These are phyloP conservation scores for Pharus latifolius DNA, from an alignment of 176 grass and related monocot genomes.

Conservation along the genomic window DNA sequence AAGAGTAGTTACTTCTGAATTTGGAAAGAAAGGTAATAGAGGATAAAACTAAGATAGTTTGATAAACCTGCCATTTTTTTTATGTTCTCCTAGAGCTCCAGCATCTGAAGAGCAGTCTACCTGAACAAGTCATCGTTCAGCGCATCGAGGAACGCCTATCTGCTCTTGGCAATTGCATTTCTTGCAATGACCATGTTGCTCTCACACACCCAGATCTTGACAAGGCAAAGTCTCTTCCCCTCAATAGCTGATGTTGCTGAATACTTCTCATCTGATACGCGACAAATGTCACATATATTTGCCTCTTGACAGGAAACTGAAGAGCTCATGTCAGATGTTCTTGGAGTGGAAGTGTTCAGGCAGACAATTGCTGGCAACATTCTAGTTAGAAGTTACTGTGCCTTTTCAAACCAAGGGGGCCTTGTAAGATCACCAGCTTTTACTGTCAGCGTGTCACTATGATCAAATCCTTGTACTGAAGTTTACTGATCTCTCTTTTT, in stretches of 20 bases:
- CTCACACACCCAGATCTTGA: conserved; percentile 86
- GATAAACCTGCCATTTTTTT: neutral
- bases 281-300: neutral
- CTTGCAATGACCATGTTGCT: conserved; percentile 85
- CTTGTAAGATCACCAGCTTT: conserved; percentile 30
- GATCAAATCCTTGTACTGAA: neutral
- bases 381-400: conserved; percentile 70
- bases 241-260: neutral
- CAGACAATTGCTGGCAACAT: conserved; percentile 87
- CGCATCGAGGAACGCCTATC: conserved; percentile 71
- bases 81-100: conserved; percentile 31
- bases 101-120: conserved; percentile 77
- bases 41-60: too few relatives aligned
- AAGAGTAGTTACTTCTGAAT: too few relatives aligned
- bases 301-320: conserved; percentile 56
- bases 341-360: conserved; percentile 76
- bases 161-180: conserved; percentile 78
- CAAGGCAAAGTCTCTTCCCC: conserved; percentile 21
- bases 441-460: neutral
- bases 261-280: neutral
- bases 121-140: conserved; percentile 63
- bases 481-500: neutral
- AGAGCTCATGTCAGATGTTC: conserved; percentile 66
- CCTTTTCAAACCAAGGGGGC: conserved; percentile 75
- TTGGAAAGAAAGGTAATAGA: too few relatives aligned